Percentiles rank a stretch among this genome's conserved stretches.
These are phyloP conservation scores for Colletotrichum melonis DNA, from an alignment of 2,329 filamentous ascomycete genomes.

Conservation along the genomic window DNA sequence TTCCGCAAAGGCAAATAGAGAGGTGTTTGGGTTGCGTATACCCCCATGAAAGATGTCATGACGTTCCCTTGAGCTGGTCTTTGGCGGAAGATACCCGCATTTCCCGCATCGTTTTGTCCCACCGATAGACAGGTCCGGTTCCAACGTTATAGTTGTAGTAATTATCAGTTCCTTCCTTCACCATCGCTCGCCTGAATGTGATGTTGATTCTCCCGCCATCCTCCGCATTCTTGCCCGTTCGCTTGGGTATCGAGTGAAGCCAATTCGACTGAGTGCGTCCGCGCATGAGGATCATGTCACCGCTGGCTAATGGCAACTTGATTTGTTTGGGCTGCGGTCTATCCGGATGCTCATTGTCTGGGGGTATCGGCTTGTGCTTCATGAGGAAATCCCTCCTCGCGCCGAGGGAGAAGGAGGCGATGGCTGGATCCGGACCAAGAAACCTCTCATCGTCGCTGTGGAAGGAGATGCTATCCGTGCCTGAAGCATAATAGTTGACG, in stretches of 20 bases:
- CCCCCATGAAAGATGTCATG: conserved; percentile 25
- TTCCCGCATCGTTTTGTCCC: conserved; percentile 68
- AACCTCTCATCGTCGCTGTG: conserved; percentile 87
- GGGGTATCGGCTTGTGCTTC: conserved; percentile 76
- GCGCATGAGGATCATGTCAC: conserved; percentile 85
- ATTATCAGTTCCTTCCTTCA: conserved; percentile 80
- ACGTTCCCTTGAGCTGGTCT: conserved; percentile 39
- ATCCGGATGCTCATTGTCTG: conserved; percentile 37
- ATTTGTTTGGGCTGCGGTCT: conserved; percentile 49
- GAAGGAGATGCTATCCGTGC: conserved; percentile 81
- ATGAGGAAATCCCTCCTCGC: conserved; percentile 80
- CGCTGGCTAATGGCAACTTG: conserved; percentile 68
- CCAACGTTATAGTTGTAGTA: conserved; percentile 89
- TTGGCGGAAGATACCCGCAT: conserved; percentile 50
- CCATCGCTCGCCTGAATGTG: conserved; percentile 78
- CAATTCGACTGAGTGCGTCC: conserved; percentile 80
- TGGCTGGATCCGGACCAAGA: conserved; percentile 74
- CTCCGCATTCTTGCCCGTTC: conserved; percentile 71
- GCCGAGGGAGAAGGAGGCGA: conserved; percentile 81
- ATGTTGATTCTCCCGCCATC: conserved; percentile 80
- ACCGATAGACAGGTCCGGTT: conserved; percentile 73
- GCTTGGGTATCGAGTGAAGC: conserved; percentile 83
- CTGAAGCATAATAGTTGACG: conserved; percentile 86
- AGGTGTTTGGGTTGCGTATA: conserved; percentile 16
- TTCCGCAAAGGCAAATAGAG: conserved; percentile 81